Evolutionary conservation across 192 early-diverging fungal genomes (phyloP).

Genomic region (Backusella psychrophila): DNA sequence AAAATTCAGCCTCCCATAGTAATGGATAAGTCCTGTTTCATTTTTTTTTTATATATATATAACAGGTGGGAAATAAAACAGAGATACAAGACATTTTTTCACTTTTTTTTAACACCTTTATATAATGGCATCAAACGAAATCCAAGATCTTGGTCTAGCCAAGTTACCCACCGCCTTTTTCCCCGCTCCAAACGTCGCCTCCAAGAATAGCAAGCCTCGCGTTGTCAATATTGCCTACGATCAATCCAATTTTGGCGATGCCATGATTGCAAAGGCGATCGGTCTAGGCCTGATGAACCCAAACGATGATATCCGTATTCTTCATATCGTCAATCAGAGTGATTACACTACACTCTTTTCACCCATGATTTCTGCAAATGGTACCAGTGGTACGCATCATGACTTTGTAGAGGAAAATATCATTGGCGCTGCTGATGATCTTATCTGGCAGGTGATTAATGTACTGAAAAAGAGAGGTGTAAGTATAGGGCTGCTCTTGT

Average conservation of each 20-base stretch:
- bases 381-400: background rate
- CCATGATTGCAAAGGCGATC: conserved; percentile 22
- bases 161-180: conserved; percentile 11
- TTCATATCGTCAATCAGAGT: conserved; percentile 18
- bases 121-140: background rate
- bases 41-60: background rate
- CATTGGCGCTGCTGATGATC: background rate
- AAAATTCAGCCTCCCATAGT: background rate
- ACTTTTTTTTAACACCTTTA: background rate
- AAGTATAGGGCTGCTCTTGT: background rate
- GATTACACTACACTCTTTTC: background rate
- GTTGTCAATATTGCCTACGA: conserved; percentile 21
- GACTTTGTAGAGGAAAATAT: background rate
- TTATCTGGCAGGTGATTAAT: conserved; percentile 10
- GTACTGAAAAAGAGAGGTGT: conserved; percentile 17
- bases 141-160: background rate
- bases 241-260: conserved; percentile 20
- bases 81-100: background rate
- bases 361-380: background rate
- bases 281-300: conserved; percentile 10
- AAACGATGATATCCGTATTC: conserved; percentile 19
- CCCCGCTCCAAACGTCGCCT: background rate
- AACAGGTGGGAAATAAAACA: background rate
- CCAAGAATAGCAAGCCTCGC: background rate
- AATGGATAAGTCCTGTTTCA: background rate